These are phyloP conservation scores for Corynascus novoguineensis DNA, from an alignment of 495 filamentous ascomycete genomes.

Conservation along the genomic window DNA sequence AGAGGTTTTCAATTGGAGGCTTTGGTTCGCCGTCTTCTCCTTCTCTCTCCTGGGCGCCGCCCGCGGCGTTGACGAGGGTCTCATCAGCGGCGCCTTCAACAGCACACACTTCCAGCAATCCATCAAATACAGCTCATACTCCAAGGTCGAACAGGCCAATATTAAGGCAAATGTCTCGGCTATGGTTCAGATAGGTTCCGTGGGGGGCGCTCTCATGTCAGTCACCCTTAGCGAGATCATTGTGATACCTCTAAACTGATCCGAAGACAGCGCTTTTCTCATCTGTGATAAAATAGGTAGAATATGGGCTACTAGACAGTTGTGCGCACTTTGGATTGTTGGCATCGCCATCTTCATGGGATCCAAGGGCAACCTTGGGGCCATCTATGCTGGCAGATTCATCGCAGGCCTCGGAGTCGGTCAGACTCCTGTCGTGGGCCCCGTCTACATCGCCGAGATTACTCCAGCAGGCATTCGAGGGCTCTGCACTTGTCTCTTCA, in stretches of 20 bases:
- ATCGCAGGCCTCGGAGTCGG: conserved; percentile 63
- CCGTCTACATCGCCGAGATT: conserved; percentile 56
- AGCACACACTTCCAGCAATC: conserved; percentile 55
- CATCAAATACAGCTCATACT: conserved; percentile 52
- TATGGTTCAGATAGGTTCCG: conserved; percentile 67
- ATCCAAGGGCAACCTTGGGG: conserved; percentile 24
- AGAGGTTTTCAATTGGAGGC: conserved; percentile 57
- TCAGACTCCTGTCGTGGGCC: conserved; percentile 61
- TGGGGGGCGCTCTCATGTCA: conserved; percentile 58
- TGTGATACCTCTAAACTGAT: not conserved
- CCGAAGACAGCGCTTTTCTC: conserved; percentile 47
- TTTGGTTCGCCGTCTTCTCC: conserved; percentile 61
- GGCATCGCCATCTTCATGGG: conserved; percentile 66
- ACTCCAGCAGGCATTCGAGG: conserved; percentile 59
- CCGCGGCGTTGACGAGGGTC: conserved; percentile 65
- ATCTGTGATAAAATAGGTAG: conserved; percentile 64
- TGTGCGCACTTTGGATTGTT: conserved; percentile 61
- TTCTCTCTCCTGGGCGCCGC: conserved; percentile 68
- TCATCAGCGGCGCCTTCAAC: conserved; percentile 62
- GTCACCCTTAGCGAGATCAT: conserved; percentile 14
- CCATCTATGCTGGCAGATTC: conserved; percentile 62
- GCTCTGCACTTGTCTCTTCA: conserved; percentile 65
- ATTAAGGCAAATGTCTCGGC: conserved; percentile 65
- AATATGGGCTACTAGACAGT: conserved; percentile 62
- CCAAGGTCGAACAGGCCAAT: conserved; percentile 50